phyloP scores from a whole-genome alignment of 2,329 filamentous ascomycete species.

The Pezicula rhizophila region DNA sequence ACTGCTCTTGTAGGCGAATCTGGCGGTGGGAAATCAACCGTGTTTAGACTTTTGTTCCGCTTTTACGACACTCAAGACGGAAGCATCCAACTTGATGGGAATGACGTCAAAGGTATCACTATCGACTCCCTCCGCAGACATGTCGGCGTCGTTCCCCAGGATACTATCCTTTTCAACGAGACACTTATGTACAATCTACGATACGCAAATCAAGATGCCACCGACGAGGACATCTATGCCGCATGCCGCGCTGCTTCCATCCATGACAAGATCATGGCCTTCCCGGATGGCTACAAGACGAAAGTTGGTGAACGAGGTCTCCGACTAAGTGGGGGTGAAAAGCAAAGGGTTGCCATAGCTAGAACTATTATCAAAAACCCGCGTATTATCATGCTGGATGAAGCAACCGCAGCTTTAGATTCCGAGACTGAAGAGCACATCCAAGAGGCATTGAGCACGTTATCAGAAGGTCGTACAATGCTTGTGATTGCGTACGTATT shows the following conservation, averaged over 20 bases:
- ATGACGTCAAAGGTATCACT: conserved; percentile 77
- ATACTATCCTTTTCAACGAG: conserved; percentile 93
- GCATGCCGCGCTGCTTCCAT: conserved; percentile 86
- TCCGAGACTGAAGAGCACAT: conserved; percentile 92
- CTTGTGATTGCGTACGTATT: conserved; percentile 80
- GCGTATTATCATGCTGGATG: conserved; percentile 85
- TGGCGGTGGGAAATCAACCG: conserved; percentile 91
- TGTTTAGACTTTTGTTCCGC: conserved; percentile 91
- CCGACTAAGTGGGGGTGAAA: conserved; percentile 82
- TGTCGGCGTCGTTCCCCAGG: conserved; percentile 95
- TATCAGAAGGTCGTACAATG: conserved; percentile 82
- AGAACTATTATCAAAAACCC: conserved; percentile 90
- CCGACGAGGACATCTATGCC: conserved; percentile 73
- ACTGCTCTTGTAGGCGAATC: conserved; percentile 96
- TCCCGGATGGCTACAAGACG: conserved; percentile 82
- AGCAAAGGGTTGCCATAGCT: conserved; percentile 89
- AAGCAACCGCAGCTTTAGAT: conserved; percentile 86
- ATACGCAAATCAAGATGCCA: conserved; percentile 77
- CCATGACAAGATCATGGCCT: conserved; percentile 83
- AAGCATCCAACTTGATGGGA: conserved; percentile 76
- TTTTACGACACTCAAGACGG: conserved; percentile 87
- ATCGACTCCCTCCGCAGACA: conserved; percentile 88
- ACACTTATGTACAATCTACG: conserved; percentile 90
- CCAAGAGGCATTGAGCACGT: conserved; percentile 74
- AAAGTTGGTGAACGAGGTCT: conserved; percentile 88